A percentile compares a stretch with the other conserved stretches of the same genome.
Evolutionary conservation across 495 filamentous ascomycete species (phyloP).

Genomic region (Podospora conica): DNA sequence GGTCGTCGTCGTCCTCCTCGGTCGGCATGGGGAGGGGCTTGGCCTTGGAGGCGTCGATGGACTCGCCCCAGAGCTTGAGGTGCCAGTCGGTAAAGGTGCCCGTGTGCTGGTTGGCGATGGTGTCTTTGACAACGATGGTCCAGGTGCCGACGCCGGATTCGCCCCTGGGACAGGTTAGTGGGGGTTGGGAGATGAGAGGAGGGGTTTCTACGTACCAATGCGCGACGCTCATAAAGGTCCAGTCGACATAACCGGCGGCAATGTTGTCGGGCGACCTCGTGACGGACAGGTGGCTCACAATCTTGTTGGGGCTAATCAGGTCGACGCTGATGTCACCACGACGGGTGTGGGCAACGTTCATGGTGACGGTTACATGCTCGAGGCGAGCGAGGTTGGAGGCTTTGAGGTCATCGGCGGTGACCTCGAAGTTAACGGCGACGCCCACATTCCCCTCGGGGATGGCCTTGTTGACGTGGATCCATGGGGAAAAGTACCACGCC

Average conservation of each 20-base stretch:
- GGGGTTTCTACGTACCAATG: slow-evolving; percentile 71
- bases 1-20: slow-evolving; percentile 76
- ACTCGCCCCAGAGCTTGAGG: slow-evolving; percentile 88
- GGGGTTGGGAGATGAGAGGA: not conserved
- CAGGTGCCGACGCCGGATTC: slow-evolving; percentile 82
- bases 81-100: slow-evolving; percentile 90
- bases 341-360: slow-evolving; percentile 83
- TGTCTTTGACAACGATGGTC: slow-evolving; percentile 88
- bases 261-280: slow-evolving; percentile 59
- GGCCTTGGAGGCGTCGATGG: slow-evolving; percentile 65
- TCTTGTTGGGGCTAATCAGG: slow-evolving; percentile 72
- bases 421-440: slow-evolving; percentile 66
- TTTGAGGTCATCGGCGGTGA: slow-evolving; percentile 68
- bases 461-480: slow-evolving; percentile 77
- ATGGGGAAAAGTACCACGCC: slow-evolving; percentile 88
- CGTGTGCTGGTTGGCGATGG: slow-evolving; percentile 62
- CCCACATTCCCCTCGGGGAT: slow-evolving; percentile 86
- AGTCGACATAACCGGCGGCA: slow-evolving; percentile 75
- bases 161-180: slow-evolving; percentile 53
- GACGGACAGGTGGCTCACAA: slow-evolving; percentile 79
- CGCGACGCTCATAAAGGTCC: slow-evolving; percentile 97
- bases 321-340: slow-evolving; percentile 93
- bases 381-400: slow-evolving; percentile 76
- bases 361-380: slow-evolving; percentile 94
- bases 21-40: slow-evolving; percentile 72